phyloP scores from a whole-genome alignment of 2,329 filamentous ascomycete species.

The Aquanectria penicillioides region DNA sequence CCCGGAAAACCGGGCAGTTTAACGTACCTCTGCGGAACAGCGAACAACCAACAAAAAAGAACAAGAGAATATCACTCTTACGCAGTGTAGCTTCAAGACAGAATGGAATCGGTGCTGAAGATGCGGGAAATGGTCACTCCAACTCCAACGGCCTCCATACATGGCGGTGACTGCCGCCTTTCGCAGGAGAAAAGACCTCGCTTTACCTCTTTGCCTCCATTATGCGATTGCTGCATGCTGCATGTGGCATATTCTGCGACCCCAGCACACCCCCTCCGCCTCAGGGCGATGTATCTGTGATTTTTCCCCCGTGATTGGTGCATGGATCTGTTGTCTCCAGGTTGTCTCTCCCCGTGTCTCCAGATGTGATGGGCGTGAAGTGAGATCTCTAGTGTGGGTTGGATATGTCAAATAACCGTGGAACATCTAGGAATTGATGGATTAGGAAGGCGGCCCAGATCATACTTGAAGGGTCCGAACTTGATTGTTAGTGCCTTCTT shows the following conservation, averaged over 20 bases:
- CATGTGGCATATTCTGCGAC: conserved; percentile 14
- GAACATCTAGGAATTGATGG: background rate
- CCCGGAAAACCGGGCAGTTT: too few relatives aligned
- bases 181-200: too few relatives aligned
- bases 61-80: too few relatives aligned
- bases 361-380: background rate
- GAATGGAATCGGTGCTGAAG: conserved; percentile 4
- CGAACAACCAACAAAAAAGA: too few relatives aligned
- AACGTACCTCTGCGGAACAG: too few relatives aligned
- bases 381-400: background rate
- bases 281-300: background rate
- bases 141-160: background rate
- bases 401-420: background rate
- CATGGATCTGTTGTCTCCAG: background rate
- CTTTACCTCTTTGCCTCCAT: background rate
- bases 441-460: background rate
- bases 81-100: background rate
- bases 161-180: background rate
- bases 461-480: too few relatives aligned
- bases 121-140: background rate
- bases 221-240: conserved; percentile 6
- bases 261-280: conserved; percentile 1
- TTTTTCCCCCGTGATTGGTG: background rate
- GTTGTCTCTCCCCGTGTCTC: background rate
- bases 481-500: too few relatives aligned